Conservation (phyloP, 2,329 filamentous ascomycete species). For the Neofusicoccum sp. region DNA sequence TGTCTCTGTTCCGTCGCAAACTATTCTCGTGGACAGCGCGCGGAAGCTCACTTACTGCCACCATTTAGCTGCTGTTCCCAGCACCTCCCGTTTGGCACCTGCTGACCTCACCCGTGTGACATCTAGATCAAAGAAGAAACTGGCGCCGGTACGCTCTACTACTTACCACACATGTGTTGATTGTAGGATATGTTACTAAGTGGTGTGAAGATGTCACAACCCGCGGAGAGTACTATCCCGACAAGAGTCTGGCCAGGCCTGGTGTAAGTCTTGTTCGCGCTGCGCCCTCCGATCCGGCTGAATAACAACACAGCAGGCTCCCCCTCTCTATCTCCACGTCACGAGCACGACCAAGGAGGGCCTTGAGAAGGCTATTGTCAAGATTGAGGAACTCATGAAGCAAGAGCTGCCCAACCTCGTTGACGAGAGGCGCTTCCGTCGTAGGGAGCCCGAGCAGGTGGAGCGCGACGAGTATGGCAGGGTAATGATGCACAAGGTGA, state of each 20-base stretch:
- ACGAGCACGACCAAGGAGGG: slow-evolving; percentile 90
- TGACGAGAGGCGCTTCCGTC: slow-evolving; percentile 87
- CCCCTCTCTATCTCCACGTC: slow-evolving; percentile 90
- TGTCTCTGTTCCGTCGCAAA: slow-evolving; percentile 27
- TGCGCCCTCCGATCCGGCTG: neutral
- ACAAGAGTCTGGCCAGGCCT: slow-evolving; percentile 95
- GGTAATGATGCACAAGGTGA: slow-evolving; percentile 49
- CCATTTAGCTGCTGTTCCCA: slow-evolving; percentile 40
- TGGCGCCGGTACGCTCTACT: slow-evolving; percentile 94
- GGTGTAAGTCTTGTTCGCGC: slow-evolving; percentile 60
- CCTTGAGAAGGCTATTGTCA: slow-evolving; percentile 80
- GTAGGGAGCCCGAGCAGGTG: slow-evolving; percentile 74
- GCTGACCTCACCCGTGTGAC: slow-evolving; percentile 86
- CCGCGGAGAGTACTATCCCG: slow-evolving; percentile 91
- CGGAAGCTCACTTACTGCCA: slow-evolving; percentile 47
- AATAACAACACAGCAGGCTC: slow-evolving; percentile 60
- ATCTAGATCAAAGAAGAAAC: slow-evolving; percentile 99
- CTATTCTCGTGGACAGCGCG: slow-evolving; percentile 29
- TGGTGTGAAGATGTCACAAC: slow-evolving; percentile 92
- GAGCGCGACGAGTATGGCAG: slow-evolving; percentile 90
- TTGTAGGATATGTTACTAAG: slow-evolving; percentile 60
- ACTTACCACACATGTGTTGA: slow-evolving; percentile 61
- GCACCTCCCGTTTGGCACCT: slow-evolving; percentile 75
- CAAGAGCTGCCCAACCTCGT: slow-evolving; percentile 94
- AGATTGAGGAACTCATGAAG: slow-evolving; percentile 94